Evolutionary conservation across 192 early-diverging fungal species (phyloP).

Genomic region (Dissophora globulifera): DNA sequence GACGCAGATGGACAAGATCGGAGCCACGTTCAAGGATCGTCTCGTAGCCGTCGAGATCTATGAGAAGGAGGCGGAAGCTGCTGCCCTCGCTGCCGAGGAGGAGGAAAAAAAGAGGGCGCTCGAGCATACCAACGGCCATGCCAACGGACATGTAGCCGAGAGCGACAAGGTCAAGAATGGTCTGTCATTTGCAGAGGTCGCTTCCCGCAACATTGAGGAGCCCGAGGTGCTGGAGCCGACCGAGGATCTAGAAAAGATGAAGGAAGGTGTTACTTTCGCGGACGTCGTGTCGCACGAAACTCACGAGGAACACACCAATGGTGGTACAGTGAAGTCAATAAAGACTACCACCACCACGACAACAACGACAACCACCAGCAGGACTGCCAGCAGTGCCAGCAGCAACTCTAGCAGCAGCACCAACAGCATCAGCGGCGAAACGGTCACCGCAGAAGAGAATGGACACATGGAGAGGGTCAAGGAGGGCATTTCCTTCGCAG

Average conservation of each 20-base stretch:
- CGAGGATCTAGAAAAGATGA: conserved; percentile 45
- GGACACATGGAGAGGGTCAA: conserved; percentile 5
- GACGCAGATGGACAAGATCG: conserved; percentile 39
- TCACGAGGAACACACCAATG: conserved; percentile 6
- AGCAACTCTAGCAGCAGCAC: background rate
- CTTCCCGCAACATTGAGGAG: conserved; percentile 13
- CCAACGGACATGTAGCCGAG: conserved; percentile 10
- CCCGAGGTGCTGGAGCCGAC: conserved; percentile 24
- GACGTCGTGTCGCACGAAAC: conserved; percentile 19
- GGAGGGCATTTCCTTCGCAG: conserved; percentile 9
- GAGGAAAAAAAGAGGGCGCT: conserved; percentile 1
- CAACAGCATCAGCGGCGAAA: background rate
- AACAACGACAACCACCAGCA: background rate
- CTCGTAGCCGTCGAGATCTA: conserved; percentile 18
- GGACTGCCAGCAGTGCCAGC: no score
- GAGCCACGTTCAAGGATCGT: conserved; percentile 26
- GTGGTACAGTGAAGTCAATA: background rate
- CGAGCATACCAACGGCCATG: background rate
- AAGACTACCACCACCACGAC: conserved; percentile 10
- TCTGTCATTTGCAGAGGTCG: conserved; percentile 27
- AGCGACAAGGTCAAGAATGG: conserved; percentile 14
- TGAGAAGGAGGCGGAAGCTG: conserved; percentile 37
- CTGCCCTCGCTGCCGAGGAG: conserved; percentile 10
- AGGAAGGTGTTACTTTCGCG: conserved; percentile 37
- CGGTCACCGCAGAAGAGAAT: background rate